Conservation (phyloP, 371 early-diverging fungal genomes). For the Mortierella sp. region DNA sequence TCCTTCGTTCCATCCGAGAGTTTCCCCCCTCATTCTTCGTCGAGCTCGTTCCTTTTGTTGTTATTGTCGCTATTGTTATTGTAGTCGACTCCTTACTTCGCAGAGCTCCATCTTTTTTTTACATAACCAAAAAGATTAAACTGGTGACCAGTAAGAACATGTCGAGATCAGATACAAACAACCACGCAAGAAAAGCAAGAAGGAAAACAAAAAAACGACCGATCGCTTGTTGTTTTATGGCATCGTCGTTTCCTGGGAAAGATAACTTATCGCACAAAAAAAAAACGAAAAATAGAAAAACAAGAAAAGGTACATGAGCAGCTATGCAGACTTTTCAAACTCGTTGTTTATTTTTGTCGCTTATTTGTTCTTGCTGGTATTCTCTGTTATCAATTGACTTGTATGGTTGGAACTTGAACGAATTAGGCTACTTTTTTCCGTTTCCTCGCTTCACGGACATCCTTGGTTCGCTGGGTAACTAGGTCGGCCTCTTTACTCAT, state of each 20-base stretch:
- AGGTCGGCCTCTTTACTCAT: slow-evolving; percentile 36
- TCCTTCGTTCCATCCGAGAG: slow-evolving; percentile 12
- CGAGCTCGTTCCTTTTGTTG: not conserved
- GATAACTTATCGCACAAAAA: not conserved
- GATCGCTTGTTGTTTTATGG: not conserved
- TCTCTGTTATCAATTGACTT: not conserved
- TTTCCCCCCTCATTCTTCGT: not conserved
- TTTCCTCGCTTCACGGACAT: slow-evolving; percentile 38
- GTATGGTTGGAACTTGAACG: not conserved
- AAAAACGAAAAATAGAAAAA: not conserved
- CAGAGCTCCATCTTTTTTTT: not conserved
- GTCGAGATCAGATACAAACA: not conserved
- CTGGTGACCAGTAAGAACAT: not conserved
- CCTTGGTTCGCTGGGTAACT: slow-evolving; percentile 25
- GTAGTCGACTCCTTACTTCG: not conserved
- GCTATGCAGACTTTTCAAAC: slow-evolving; percentile 1
- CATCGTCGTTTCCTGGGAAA: not conserved
- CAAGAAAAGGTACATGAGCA: not conserved
- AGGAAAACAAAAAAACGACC: not conserved
- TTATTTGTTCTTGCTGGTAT: not conserved
- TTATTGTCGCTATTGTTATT: not conserved
- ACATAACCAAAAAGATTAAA: not conserved
- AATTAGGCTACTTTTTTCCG: slow-evolving; percentile 23
- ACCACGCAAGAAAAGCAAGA: not conserved
- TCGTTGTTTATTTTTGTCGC: not conserved